Base-by-base conservation (phyloP, 345 rosid genomes). In the Eucalyptus viminalis region DNA sequence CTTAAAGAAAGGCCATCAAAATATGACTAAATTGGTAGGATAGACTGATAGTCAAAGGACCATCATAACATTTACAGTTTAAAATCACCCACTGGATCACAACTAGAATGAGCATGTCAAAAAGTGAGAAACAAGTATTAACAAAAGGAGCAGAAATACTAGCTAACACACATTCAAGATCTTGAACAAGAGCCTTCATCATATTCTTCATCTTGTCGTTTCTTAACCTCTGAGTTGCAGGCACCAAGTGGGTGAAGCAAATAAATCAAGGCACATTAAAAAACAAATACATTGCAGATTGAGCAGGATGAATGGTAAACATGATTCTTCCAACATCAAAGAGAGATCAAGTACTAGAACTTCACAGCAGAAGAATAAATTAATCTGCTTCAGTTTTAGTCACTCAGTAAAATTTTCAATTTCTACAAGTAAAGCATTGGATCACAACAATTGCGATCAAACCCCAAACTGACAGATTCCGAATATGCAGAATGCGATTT, bases 141-240 rank as follows among this genome's bases (percentile, higher is more conserved):
- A 86, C 80, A 50, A 89, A 89, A 87, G 22, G 88, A 91, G 47
- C 25, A 69, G 80, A 34, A 69, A 34, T 31, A 69, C 80, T 69
- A 69, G 80, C 80, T 17, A 86, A 91, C 94, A 44, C 92, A 97
- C 99, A 94, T 94, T 95, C 95, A 90, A 94, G 94, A 54, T 94
- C 93, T 72, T 95, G 94, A 90, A 97, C 91, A 89, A 92, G 99
- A 88, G 94, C 93, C 92, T 94, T 96, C 67, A 96, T 93, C 92
- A 90, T 94, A 94, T 90, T 98, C 94, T 89, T 95, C 92, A 80
- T 91, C 93, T 90, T 89, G 95, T 56, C 93, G 94, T 86, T 90
- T 95, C 93, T 91, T 95, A 83, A 94, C 92, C 87, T 96, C 99
- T 96, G 95, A 91, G 89, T 91, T 87, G 54, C 85, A 25, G 88